A percentile compares a stretch with the other conserved stretches of the same genome.
phyloP scores from a whole-genome alignment of 2,329 filamentous ascomycete genomes.

The Colletotrichum tabaci region DNA sequence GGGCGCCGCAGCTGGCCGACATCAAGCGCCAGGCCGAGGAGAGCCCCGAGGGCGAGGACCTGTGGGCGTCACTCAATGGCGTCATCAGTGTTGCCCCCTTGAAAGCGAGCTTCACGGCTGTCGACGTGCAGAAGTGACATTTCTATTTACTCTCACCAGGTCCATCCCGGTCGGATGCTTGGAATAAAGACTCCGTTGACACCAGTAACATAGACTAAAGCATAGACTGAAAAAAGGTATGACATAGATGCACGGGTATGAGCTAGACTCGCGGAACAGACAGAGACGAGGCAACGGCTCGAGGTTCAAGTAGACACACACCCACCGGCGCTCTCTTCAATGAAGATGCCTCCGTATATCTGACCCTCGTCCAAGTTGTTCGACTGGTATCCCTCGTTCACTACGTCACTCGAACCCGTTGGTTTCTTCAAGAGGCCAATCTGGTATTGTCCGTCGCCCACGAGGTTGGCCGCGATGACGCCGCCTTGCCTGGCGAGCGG shows the following conservation, averaged over 20 bases:
- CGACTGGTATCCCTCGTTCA: conserved; percentile 65
- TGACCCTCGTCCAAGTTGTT: conserved; percentile 63
- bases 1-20: conserved; percentile 42
- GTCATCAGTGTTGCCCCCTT: conserved; percentile 41
- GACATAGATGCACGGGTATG: not conserved
- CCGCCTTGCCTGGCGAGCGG: conserved; percentile 27
- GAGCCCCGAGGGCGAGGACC: conserved; percentile 41
- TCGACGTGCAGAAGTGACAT: conserved; percentile 20
- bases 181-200: not conserved
- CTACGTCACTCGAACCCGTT: conserved; percentile 65
- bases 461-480: conserved; percentile 22
- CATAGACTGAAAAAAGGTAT: not conserved
- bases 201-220: not conserved
- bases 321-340: conserved; percentile 60
- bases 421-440: conserved; percentile 72
- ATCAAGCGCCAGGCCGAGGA: conserved; percentile 40
- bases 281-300: not conserved
- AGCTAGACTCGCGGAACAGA: not conserved
- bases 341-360: conserved; percentile 66
- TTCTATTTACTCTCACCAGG: not conserved
- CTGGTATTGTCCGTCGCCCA: conserved; percentile 55
- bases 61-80: conserved; percentile 42
- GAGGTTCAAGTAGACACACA: conserved; percentile 57
- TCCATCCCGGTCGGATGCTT: not conserved
- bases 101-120: conserved; percentile 40